Evolutionary conservation across 2,329 filamentous ascomycete species (phyloP).

Genomic region (Penicillium sp.): DNA sequence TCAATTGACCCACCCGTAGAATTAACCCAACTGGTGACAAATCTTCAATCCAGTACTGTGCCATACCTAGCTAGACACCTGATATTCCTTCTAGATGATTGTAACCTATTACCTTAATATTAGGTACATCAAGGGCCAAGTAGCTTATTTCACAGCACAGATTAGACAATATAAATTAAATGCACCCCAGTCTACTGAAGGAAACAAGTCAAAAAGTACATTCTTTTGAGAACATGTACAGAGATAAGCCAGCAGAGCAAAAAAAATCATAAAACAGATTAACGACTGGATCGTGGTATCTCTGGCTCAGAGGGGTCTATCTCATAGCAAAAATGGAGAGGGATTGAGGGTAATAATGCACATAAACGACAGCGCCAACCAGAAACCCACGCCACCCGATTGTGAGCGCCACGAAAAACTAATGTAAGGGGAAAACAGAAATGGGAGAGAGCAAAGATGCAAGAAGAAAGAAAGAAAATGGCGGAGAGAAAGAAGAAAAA

Average conservation of each 20-base stretch:
- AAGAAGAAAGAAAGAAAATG: constrained; percentile 10
- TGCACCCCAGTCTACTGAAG: not conserved
- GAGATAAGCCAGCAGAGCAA: constrained; percentile 2
- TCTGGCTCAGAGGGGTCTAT: constrained; percentile 43
- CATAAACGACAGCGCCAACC: constrained; percentile 39
- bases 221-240: constrained; percentile 22
- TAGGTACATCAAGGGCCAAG: not conserved
- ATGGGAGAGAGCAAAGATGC: constrained; percentile 10
- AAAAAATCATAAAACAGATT: constrained; percentile 19
- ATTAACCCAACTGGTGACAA: too few species aligned
- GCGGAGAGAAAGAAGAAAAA: constrained; percentile 14
- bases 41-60: too few species aligned
- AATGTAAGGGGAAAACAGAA: constrained; percentile 9
- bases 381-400: constrained; percentile 35
- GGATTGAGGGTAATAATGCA: constrained; percentile 29
- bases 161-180: not conserved
- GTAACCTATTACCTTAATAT: not conserved
- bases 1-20: too few species aligned
- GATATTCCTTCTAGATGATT: not conserved
- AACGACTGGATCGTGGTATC: constrained; percentile 43
- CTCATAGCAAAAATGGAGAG: constrained; percentile 33
- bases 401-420: constrained; percentile 27
- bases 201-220: constrained; percentile 14
- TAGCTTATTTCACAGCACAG: not conserved
- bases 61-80: too few species aligned